Evolutionary conservation across 2,329 filamentous ascomycete genomes (phyloP).

Genomic region (Fusarium circinatum): DNA sequence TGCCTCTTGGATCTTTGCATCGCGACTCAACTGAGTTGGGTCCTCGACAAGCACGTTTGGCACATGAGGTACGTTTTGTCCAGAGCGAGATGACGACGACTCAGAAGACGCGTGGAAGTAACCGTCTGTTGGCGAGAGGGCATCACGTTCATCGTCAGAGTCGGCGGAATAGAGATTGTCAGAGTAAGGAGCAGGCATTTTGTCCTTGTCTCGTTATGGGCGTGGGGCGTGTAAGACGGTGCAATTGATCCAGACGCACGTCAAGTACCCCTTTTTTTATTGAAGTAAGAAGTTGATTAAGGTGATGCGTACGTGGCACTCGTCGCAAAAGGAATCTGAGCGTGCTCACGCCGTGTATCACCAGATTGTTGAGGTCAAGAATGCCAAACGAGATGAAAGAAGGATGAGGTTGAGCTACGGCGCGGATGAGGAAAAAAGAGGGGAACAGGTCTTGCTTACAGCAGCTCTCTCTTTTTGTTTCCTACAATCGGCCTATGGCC

Average conservation of each 20-base stretch:
- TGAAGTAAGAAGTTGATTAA: neutral
- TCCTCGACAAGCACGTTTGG: constrained; percentile 62
- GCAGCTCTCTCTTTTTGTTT: neutral
- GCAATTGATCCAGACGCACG: neutral
- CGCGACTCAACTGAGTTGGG: constrained; percentile 54
- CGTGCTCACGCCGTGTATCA: constrained; percentile 4
- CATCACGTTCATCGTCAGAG: constrained; percentile 49
- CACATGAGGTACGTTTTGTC: constrained; percentile 54
- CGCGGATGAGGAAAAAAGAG: constrained; percentile 17
- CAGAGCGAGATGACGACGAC: constrained; percentile 38
- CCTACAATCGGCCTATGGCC: constrained; percentile 2
- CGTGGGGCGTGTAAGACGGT: constrained; percentile 19
- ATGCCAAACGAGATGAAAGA: neutral
- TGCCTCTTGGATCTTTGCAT: constrained; percentile 57
- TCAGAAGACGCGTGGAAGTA: constrained; percentile 58
- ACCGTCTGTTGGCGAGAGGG: constrained; percentile 62
- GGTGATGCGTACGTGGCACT: constrained; percentile 10
- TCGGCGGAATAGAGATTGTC: constrained; percentile 60
- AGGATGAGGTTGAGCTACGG: constrained; percentile 13
- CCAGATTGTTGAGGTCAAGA: neutral
- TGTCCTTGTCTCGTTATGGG: constrained; percentile 21
- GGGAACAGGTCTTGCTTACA: constrained; percentile 20
- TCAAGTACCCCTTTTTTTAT: neutral
- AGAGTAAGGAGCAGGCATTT: constrained; percentile 59
- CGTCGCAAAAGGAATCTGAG: neutral